Percentiles rank a stretch among this genome's conserved stretches.
Evolutionary conservation across 176 grass and related monocot genomes (phyloP).

Genomic region (Saccharum spontaneum): DNA sequence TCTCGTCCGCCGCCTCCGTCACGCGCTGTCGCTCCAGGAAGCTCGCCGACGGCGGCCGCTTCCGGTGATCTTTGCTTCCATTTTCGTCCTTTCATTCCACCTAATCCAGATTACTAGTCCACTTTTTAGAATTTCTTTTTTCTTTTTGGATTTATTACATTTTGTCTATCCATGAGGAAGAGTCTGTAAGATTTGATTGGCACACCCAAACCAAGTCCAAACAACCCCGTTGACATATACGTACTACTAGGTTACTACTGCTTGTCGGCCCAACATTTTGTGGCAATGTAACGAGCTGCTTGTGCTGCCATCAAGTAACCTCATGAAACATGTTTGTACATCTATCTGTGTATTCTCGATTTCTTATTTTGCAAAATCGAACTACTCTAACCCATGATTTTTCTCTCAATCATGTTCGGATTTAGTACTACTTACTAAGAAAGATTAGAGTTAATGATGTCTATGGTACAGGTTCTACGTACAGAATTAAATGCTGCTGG

Average conservation of each 20-base stretch:
- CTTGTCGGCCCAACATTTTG: conserved; percentile 33
- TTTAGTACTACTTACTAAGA: background rate
- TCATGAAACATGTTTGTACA: conserved; percentile 19
- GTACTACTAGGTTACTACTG: background rate
- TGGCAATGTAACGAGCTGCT: conserved; percentile 28
- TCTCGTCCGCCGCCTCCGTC: conserved; percentile 35
- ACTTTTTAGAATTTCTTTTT: conserved; percentile 24
- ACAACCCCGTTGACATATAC: conserved; percentile 39
- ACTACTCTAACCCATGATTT: background rate
- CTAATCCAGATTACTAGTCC: conserved; percentile 1
- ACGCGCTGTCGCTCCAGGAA: conserved; percentile 69
- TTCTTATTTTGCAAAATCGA: background rate
- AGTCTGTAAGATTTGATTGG: conserved; percentile 34
- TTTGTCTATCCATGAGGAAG: conserved; percentile 37
- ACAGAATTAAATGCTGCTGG: conserved; percentile 27
- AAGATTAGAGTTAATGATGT: conserved; percentile 25
- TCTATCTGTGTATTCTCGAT: conserved; percentile 33
- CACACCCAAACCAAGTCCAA: conserved; percentile 23
- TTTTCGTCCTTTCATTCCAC: background rate
- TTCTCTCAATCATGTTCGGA: background rate
- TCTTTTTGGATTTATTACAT: conserved; percentile 20
- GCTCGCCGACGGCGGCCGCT: conserved; percentile 61
- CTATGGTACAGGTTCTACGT: conserved; percentile 24
- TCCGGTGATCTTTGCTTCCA: conserved; percentile 51
- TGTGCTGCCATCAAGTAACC: background rate